phyloP scores from a whole-genome alignment of 805 yeast species.

The Metschnikowia drakensbergensis region DNA sequence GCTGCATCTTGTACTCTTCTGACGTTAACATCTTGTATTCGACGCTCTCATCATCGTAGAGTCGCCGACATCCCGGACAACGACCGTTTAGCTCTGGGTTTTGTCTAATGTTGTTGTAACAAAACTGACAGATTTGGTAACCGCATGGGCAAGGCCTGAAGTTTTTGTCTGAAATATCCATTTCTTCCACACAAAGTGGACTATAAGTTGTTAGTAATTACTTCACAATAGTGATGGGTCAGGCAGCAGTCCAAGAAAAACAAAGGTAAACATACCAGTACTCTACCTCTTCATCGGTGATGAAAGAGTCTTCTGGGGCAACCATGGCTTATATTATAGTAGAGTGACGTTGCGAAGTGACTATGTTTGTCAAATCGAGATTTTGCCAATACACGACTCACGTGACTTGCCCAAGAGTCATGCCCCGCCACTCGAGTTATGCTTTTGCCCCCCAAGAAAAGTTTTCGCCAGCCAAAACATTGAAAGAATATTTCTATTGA shows the following conservation, averaged over 20 bases:
- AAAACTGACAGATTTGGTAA: slow-evolving; percentile 95
- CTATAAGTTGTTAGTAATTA: slow-evolving; percentile 33
- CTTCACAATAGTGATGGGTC: not conserved
- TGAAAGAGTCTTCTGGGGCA: slow-evolving; percentile 33
- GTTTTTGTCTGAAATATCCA: slow-evolving; percentile 94
- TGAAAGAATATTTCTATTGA: not conserved
- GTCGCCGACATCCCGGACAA: slow-evolving; percentile 96
- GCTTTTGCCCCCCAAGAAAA: not conserved
- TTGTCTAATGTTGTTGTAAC: slow-evolving; percentile 93
- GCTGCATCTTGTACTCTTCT: slow-evolving; percentile 84
- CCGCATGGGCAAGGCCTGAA: slow-evolving; percentile 99
- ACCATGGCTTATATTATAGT: slow-evolving; percentile 31
- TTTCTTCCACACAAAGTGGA: slow-evolving; percentile 96
- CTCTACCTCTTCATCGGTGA: slow-evolving; percentile 80
- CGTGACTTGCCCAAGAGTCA: slow-evolving; percentile 6
- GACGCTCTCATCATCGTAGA: slow-evolving; percentile 88
- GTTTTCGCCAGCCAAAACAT: not conserved
- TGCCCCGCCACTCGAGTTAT: not conserved
- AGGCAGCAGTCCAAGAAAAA: not conserved
- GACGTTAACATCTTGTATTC: slow-evolving; percentile 79
- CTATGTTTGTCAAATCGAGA: slow-evolving; percentile 1
- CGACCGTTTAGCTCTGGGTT: slow-evolving; percentile 93
- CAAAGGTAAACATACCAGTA: slow-evolving; percentile 46
- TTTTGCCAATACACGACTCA: slow-evolving; percentile 12
- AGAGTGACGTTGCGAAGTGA: not conserved